A percentile compares a stretch with the other conserved stretches of the same genome.
Conservation (phyloP, 2,329 filamentous ascomycete genomes). For the Colletotrichum acutatum region DNA sequence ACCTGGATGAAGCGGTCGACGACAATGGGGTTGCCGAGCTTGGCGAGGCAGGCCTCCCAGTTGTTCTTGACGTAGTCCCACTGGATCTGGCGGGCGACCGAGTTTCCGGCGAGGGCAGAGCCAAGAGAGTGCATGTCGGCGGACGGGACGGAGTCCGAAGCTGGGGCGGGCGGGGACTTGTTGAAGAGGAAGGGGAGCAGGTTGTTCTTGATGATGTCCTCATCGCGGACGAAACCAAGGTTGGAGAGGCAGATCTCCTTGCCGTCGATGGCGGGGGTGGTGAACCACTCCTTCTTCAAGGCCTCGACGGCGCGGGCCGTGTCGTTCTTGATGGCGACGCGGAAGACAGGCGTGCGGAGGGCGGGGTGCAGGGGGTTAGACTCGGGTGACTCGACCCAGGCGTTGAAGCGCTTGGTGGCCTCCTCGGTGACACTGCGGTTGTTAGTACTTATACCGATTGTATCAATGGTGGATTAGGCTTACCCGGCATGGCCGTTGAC, state of each 20-base stretch:
- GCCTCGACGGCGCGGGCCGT: slow-evolving; percentile 76
- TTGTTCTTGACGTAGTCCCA: slow-evolving; percentile 90
- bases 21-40: slow-evolving; percentile 85
- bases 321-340: slow-evolving; percentile 77
- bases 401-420: slow-evolving; percentile 81
- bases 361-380: slow-evolving; percentile 80
- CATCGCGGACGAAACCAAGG: slow-evolving; percentile 78
- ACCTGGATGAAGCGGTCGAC: slow-evolving; percentile 89
- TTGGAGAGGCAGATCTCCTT: slow-evolving; percentile 86
- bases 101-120: slow-evolving; percentile 78
- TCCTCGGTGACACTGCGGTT: slow-evolving; percentile 71
- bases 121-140: slow-evolving; percentile 90
- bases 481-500: slow-evolving; percentile 80
- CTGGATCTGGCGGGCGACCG: slow-evolving; percentile 75
- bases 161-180: slow-evolving; percentile 59
- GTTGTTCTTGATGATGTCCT: slow-evolving; percentile 72
- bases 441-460: neutral
- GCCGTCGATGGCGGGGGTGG: slow-evolving; percentile 86
- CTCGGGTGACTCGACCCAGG: slow-evolving; percentile 78
- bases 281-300: slow-evolving; percentile 86
- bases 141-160: slow-evolving; percentile 75
- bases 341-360: slow-evolving; percentile 83
- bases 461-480: slow-evolving; percentile 44
- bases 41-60: slow-evolving; percentile 79
- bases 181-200: slow-evolving; percentile 84